Evolutionary conservation across 1,284 basidiomycete species (phyloP), one percentile per base, ranked within the genome.

Genomic region (Leccinum solheimii): DNA sequence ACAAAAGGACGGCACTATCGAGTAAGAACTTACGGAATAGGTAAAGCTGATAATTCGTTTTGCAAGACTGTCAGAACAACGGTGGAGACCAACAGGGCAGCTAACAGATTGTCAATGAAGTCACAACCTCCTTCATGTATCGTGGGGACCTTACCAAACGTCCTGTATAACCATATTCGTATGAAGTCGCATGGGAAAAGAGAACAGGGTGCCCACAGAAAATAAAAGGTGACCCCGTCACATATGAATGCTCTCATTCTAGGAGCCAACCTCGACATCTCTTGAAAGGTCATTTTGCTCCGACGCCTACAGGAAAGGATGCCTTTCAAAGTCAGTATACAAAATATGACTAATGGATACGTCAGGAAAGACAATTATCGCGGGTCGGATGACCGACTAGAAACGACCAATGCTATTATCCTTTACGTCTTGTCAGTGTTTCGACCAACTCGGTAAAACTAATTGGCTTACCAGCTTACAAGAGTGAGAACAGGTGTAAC

Each of bases 401-500:
- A 59, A 10, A 69, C 58, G 26, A 57, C 5, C 53, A 68, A 63
- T 7, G 59, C 60, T 14, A 11, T 53, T 16, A 68, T 10, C 67
- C 67, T 68, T 58, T 14, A 56, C 1, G 1, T 26, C 21, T 16
- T 9, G 5, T 68, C 38, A 68, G 52, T 36, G 1, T 48, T 45
- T 7, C n/a, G 16, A 48, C 23, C 8, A 16, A 21, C 13, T n/a
- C 9, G 4, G 54, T 11, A 6, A 16, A 40, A 45, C 3, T 3
- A 3, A 3, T 50, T 5, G 2, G 21, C 67, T 62, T 51, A 68
- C 67, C 67, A 68, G 36, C 69, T 66, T 11, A 53, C 58, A 36
- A 68, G 67, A 7, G 68, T 68, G 16, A 68, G 59, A 6, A 36
- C n/a, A 23, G 67, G 67, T 19, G 69, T 68, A 38, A 30, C 8